phyloP scores from a whole-genome alignment of 2,329 filamentous ascomycete species.

The Fusarium sacchari region DNA sequence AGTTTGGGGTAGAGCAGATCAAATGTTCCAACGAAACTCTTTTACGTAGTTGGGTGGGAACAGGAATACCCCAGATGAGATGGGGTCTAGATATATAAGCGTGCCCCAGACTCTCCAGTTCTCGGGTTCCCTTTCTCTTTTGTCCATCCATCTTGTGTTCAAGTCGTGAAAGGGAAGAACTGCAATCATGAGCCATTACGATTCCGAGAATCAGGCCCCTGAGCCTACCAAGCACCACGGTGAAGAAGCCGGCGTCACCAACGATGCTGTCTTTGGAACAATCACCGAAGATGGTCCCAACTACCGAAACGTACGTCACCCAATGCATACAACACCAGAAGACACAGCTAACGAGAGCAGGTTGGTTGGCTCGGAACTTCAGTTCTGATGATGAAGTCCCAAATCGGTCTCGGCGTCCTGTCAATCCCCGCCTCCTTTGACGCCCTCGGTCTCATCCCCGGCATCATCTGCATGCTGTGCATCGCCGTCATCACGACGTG shows the following conservation, averaged over 20 bases:
- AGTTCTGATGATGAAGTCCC: constrained; percentile 60
- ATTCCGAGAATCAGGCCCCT: constrained; percentile 22
- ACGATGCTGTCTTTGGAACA: constrained; percentile 47
- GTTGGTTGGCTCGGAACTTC: constrained; percentile 58
- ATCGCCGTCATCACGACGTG: constrained; percentile 59
- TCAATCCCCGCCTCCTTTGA: constrained; percentile 60
- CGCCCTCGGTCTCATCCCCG: constrained; percentile 59
- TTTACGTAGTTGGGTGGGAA: constrained; percentile 21
- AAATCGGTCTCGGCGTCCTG: constrained; percentile 58
- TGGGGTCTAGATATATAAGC: constrained; percentile 13
- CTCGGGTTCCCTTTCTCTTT: neutral
- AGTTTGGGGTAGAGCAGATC: constrained; percentile 30
- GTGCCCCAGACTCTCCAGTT: constrained; percentile 6
- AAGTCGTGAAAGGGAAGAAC: neutral
- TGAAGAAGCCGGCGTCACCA: constrained; percentile 14
- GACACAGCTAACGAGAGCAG: constrained; percentile 37
- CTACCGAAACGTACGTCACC: constrained; percentile 44
- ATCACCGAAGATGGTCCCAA: constrained; percentile 45
- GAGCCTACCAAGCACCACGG: constrained; percentile 13
- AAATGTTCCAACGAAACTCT: constrained; percentile 22
- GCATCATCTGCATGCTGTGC: constrained; percentile 54
- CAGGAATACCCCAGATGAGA: constrained; percentile 15
- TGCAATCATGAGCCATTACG: constrained; percentile 27
- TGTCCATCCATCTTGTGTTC: neutral
- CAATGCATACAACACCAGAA: too few relatives aligned